Base-by-base conservation (phyloP, 768 basidiomycete species). In the Psilocybe azurescens region DNA sequence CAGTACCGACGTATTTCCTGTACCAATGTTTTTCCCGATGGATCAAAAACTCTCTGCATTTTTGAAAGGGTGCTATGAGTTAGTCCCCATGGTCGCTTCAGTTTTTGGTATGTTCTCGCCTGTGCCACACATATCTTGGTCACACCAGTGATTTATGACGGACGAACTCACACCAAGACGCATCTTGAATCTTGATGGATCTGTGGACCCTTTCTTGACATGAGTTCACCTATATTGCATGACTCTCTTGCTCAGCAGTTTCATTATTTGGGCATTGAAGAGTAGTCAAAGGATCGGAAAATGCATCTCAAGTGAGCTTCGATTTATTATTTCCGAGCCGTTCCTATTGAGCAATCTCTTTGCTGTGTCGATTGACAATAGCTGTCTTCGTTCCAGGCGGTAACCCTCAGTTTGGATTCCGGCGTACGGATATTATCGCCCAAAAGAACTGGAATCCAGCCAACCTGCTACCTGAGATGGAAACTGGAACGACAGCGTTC, bases 341-440 rank as follows among this genome's bases (percentile, higher is more conserved):
- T 72, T 14, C 69, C 78, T 16, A 73, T 64, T 11, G 87, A 88
- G 59, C 85, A 89, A 71, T 73, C 78, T 0, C n/a, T 73, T 88
- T 55, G 77, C 80, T 32, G 75, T 84, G 56, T 75, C 80, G 2
- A 86, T 89, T 54, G 85, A 87, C 68, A 85, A 86, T 70, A 79
- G 75, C 56, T 36, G 73, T 87, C 48, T 89, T 88, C 64, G 68
- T 80, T 33, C 83, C 87, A 0, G 86, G 86, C 3, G 73, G 80
- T 14, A 62, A 53, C 3, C 83, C 84, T 0, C 86, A 88, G 68
- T 74, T 70, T 47, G 86, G 86, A 6, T 88, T 87, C 74, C 78
- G 85, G 14, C 79, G 85, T 32, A 85, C 86, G 0, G 87, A 89
- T 60, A 68, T 89, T 60, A 85, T 88, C 58, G 83, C 86, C 0